A percentile compares a stretch with the other conserved stretches of the same genome.
These are phyloP conservation scores for Pythium insidiosum DNA, from an alignment of 352 stramenopile species.

Conservation along the genomic window DNA sequence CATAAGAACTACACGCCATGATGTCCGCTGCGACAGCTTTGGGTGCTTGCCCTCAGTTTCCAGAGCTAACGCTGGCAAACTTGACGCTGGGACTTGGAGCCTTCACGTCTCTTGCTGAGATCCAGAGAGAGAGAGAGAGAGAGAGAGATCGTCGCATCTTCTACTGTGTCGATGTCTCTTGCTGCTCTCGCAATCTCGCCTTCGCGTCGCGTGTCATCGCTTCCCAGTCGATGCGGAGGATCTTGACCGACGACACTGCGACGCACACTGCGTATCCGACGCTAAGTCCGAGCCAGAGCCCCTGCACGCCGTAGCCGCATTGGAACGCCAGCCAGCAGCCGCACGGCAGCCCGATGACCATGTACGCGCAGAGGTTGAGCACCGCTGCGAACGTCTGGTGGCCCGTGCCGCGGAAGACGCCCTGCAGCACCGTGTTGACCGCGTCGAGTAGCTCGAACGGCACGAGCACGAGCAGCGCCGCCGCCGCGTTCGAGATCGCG, in stretches of 20 bases:
- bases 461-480: slow-evolving; percentile 32
- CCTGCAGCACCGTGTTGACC: slow-evolving; percentile 41
- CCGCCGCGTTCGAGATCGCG: slow-evolving; percentile 26
- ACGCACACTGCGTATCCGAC: slow-evolving; percentile 8
- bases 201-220: not conserved
- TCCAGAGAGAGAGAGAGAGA: too few species aligned
- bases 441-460: slow-evolving; percentile 46
- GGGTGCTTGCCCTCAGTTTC: too few species aligned
- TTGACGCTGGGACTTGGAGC: too few species aligned
- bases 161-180: too few species aligned
- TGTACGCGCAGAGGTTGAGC: slow-evolving; percentile 68
- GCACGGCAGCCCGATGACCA: slow-evolving; percentile 60
- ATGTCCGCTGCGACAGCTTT: too few species aligned
- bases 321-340: slow-evolving; percentile 47
- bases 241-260: not conserved
- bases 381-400: slow-evolving; percentile 47
- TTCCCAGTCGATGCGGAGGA: not conserved
- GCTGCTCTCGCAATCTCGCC: too few species aligned
- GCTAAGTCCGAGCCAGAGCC: slow-evolving; percentile 53
- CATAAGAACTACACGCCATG: too few species aligned
- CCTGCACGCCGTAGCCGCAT: slow-evolving; percentile 32
- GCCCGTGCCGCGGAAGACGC: slow-evolving; percentile 57
- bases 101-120: too few species aligned
- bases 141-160: too few species aligned
- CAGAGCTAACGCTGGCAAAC: too few species aligned